These are phyloP conservation scores for Puccinia brachypodii DNA, from an alignment of 1,284 basidiomycete genomes.

Conservation along the genomic window DNA sequence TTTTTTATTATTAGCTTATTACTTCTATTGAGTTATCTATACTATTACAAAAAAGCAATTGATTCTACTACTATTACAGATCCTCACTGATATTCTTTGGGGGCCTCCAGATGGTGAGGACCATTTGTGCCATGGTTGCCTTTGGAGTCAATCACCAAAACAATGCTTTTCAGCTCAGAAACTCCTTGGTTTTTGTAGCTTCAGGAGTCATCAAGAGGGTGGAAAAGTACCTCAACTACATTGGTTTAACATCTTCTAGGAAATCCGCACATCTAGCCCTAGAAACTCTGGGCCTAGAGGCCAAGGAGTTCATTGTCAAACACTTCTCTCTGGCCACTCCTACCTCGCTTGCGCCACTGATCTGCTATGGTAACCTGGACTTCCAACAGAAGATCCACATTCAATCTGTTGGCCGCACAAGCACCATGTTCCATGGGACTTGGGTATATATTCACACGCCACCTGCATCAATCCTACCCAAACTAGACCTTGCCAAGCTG, in stretches of 20 bases:
- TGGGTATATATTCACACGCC: constrained; percentile 5
- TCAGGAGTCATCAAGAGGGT: not conserved
- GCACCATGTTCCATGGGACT: constrained; percentile 19
- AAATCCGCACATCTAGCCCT: not conserved
- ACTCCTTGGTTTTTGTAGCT: not conserved
- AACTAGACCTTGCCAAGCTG: too few relatives aligned
- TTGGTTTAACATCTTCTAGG: not conserved
- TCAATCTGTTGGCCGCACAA: not conserved
- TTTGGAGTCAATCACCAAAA: not conserved
- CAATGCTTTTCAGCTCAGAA: not conserved
- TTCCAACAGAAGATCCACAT: constrained; percentile 17
- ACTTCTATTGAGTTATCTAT: too few relatives aligned
- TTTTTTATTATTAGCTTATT: too few relatives aligned
- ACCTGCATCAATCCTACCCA: too few relatives aligned
- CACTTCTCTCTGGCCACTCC: not conserved
- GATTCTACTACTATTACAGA: too few relatives aligned
- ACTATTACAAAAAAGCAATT: too few relatives aligned
- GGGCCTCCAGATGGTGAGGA: not conserved
- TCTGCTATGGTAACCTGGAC: constrained; percentile 11
- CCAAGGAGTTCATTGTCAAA: too few relatives aligned
- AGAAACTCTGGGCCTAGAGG: not conserved
- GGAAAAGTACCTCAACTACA: not conserved
- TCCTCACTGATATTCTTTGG: not conserved
- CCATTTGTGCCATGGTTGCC: not conserved
- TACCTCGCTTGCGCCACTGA: too few relatives aligned